Conservation (phyloP, 352 stramenopile species). For the Globisporangium nunn region DNA sequence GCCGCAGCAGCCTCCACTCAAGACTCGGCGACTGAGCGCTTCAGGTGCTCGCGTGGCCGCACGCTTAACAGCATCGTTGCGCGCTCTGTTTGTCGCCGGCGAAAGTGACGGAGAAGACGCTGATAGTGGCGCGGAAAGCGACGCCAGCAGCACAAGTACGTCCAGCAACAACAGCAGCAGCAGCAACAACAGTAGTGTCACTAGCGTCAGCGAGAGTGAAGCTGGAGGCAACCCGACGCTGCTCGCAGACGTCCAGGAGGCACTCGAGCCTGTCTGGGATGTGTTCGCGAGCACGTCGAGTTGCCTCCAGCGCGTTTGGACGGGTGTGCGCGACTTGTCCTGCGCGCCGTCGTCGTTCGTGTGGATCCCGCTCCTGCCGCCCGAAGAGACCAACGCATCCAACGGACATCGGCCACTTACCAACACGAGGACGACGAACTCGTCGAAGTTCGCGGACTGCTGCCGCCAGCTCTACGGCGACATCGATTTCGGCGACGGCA, state of each 20-base stretch:
- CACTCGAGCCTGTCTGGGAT: slow-evolving; percentile 7
- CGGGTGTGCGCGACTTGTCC: slow-evolving; percentile 2
- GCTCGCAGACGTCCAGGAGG: slow-evolving; percentile 9
- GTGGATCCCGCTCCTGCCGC: neutral
- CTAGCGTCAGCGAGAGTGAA: neutral
- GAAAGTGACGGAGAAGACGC: neutral
- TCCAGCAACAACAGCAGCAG: neutral
- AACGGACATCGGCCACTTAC: neutral
- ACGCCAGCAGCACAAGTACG: neutral
- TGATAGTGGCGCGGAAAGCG: neutral
- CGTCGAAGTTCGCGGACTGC: neutral
- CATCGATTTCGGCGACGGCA: slow-evolving; percentile 2
- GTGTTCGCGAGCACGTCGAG: slow-evolving; percentile 8
- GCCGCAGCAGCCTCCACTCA: slow-evolving; percentile 8
- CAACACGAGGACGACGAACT: neutral
- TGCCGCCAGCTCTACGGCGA: slow-evolving; percentile 1
- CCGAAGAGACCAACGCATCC: neutral
- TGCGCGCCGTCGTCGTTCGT: slow-evolving; percentile 1
- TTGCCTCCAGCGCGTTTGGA: slow-evolving; percentile 6
- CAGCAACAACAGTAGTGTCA: neutral
- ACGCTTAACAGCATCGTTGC: slow-evolving; percentile 1
- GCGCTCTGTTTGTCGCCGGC: slow-evolving; percentile 1
- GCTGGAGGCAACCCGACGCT: slow-evolving; percentile 7
- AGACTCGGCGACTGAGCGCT: slow-evolving; percentile 8
- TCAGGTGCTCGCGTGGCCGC: slow-evolving; percentile 2